Base-by-base conservation (phyloP, 331 rosid species). In the Malus hybrid region DNA sequence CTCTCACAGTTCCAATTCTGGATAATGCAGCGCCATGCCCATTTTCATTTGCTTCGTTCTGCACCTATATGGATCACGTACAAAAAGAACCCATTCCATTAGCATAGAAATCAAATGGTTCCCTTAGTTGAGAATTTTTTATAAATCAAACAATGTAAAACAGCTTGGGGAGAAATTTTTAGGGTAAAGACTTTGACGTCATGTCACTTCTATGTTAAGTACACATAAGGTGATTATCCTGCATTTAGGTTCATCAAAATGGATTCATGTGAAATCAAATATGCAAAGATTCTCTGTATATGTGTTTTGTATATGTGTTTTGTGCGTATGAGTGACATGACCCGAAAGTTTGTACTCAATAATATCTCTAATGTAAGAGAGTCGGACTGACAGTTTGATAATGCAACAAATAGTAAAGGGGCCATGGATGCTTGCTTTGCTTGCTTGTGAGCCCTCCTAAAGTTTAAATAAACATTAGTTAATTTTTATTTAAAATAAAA, bases 1-100 rank as follows among this genome's bases (percentile, higher is more conserved):
- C 86, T 48, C 83, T 86, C 32, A 89, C 86, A 2, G 74, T 87
- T 75, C 91, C 91, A 62, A 85, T 58, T 73, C 77, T 88, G 10
- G 60, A 32, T 20, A 22, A 39, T 18, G 69, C 68, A 2, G 68
- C 24, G 7, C 1, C 1, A 46, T 72, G 15, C 36, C 83, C 79
- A 14, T 66, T 76, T 71, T 78, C 80, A 24, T 68, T 70, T 66
- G 68, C 83, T 71, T 46, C 83, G 5, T 69, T 69, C 15, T 82
- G 66, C 69, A 72, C 79, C 84, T 74, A 50, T 30, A 2, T 5
- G 63, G 26, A 58, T 20, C 63, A 58, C 5, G 63, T 20, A 22
- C 30, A 58, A 58, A 24, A 57, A 58, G 7, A 52, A 24, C 24
- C 20, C 57, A 52, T 24, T 24, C 24, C 24, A 52, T 52, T 52